phyloP scores from a whole-genome alignment of 345 rosid species.

The Syzygium aromaticum region DNA sequence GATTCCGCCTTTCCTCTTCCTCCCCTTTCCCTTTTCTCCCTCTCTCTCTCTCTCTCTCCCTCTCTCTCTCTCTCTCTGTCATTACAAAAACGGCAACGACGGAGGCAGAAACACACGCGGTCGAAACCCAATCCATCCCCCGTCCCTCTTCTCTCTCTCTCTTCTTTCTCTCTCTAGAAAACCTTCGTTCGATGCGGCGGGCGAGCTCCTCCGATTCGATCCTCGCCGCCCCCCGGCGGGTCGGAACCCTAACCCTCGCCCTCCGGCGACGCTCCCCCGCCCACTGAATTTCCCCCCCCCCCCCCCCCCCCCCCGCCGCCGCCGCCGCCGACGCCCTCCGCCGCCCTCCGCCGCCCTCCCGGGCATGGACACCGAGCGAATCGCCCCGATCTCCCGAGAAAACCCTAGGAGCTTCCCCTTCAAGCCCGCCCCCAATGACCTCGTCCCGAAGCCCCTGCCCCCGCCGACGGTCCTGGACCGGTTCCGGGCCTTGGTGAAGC shows the following conservation, averaged over 20 bases:
- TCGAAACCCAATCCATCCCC: background rate
- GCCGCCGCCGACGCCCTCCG: background rate
- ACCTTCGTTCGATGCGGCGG: background rate
- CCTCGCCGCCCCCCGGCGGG: background rate
- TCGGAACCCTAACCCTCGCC: conserved; percentile 4
- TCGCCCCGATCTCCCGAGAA: conserved; percentile 12
- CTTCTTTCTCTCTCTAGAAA: background rate
- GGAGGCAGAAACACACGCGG: background rate
- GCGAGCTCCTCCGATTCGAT: background rate
- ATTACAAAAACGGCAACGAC: background rate
- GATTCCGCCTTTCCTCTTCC: background rate
- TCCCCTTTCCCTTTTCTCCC: background rate
- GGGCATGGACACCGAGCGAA: conserved; percentile 4
- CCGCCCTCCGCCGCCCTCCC: background rate
- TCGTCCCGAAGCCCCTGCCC: conserved; percentile 38
- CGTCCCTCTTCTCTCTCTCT: background rate
- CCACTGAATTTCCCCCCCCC: background rate
- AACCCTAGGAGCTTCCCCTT: conserved; percentile 26
- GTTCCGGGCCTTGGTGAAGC: conserved; percentile 59
- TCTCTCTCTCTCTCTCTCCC: background rate
- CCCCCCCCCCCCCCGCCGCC: background rate
- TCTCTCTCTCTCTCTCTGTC: background rate
- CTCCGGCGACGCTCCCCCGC: background rate
- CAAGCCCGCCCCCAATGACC: conserved; percentile 47
- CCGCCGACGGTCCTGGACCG: conserved; percentile 49